Conservation (phyloP, 208 protist genomes). For the Acanthamoeba quina region DNA sequence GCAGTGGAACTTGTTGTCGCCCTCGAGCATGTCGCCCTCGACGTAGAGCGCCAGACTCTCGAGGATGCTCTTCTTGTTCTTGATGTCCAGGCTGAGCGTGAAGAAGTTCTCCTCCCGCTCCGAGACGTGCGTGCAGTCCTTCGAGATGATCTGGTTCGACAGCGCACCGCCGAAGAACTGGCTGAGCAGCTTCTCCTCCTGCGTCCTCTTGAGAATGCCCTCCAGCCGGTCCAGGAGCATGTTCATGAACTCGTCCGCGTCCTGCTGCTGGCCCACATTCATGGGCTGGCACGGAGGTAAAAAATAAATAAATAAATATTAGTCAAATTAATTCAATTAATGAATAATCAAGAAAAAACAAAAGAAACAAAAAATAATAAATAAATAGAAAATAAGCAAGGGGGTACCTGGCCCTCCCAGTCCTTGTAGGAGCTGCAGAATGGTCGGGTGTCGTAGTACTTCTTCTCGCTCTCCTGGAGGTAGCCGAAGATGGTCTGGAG, state of each 20-base stretch:
- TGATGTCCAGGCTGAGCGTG: constrained; percentile 79
- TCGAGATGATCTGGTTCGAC: constrained; percentile 85
- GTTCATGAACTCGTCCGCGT: constrained; percentile 88
- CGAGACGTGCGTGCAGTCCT: constrained; percentile 84
- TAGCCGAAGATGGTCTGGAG: constrained; percentile 84
- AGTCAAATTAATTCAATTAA: not conserved
- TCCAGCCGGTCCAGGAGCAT: constrained; percentile 79
- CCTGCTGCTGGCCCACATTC: constrained; percentile 83
- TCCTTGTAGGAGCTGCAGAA: constrained; percentile 82
- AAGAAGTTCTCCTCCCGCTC: constrained; percentile 85
- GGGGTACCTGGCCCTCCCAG: not conserved
- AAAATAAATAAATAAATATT: constrained; percentile 78
- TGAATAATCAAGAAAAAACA: too few species aligned
- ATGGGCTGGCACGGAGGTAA: constrained; percentile 6
- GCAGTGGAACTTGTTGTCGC: constrained; percentile 88
- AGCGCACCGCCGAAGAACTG: constrained; percentile 83
- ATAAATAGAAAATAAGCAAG: not conserved
- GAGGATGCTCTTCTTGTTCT: constrained; percentile 82
- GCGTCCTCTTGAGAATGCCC: constrained; percentile 72
- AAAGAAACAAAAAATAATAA: too few species aligned
- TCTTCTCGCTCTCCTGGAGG: constrained; percentile 81
- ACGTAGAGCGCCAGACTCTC: constrained; percentile 86
- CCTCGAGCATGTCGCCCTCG: constrained; percentile 84
- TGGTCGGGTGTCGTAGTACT: constrained; percentile 80
- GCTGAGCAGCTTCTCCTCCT: constrained; percentile 78